Evolutionary conservation across 805 yeast genomes (phyloP).

Genomic region (Pachysolen tannophilus): DNA sequence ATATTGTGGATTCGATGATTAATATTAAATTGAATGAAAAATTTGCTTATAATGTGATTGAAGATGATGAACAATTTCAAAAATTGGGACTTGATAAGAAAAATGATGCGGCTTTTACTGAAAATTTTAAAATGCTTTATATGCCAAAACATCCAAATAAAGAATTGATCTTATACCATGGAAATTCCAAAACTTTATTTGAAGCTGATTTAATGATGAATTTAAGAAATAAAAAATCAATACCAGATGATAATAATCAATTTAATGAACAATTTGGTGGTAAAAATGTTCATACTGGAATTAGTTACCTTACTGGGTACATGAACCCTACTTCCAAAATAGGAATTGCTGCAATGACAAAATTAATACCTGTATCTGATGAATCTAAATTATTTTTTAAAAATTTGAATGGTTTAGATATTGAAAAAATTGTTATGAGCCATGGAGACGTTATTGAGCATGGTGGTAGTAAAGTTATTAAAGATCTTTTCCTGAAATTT

Average conservation of each 20-base stretch:
- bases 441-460: slow-evolving; percentile 52
- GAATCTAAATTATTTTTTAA: slow-evolving; percentile 17
- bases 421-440: slow-evolving; percentile 43
- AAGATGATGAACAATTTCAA: slow-evolving; percentile 18
- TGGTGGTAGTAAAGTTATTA: slow-evolving; percentile 21
- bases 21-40: slow-evolving; percentile 30
- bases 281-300: slow-evolving; percentile 36
- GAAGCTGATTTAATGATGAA: slow-evolving; percentile 59
- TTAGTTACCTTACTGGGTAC: slow-evolving; percentile 28
- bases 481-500: slow-evolving; percentile 6
- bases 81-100: slow-evolving; percentile 29
- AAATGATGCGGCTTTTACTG: slow-evolving; percentile 21
- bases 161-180: slow-evolving; percentile 47
- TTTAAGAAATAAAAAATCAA: slow-evolving; percentile 33
- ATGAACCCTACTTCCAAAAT: slow-evolving; percentile 32
- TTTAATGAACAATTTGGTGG: slow-evolving; percentile 38
- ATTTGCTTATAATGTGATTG: slow-evolving; percentile 28
- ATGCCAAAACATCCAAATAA: slow-evolving; percentile 50
- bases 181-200: slow-evolving; percentile 36
- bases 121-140: slow-evolving; percentile 45
- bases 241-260: slow-evolving; percentile 13
- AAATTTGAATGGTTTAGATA: slow-evolving; percentile 31
- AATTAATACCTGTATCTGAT: slow-evolving; percentile 15
- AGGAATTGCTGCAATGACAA: slow-evolving; percentile 24
- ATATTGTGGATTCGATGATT: slow-evolving; percentile 26